These are phyloP conservation scores for Fulvia fulva DNA, from an alignment of 2,329 filamentous ascomycete species.

Conservation along the genomic window DNA sequence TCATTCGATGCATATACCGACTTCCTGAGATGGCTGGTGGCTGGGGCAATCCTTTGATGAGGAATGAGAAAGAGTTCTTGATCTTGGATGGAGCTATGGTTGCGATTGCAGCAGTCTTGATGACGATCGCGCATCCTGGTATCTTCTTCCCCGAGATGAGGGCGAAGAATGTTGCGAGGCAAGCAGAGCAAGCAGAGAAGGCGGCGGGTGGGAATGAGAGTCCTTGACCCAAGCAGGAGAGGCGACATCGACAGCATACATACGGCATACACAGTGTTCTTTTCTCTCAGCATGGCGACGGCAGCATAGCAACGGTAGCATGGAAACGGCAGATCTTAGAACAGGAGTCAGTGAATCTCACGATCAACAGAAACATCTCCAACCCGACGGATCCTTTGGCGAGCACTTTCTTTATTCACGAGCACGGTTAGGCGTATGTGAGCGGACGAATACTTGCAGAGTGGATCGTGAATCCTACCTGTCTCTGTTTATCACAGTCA, in stretches of 20 bases:
- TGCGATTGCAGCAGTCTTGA: conserved; percentile 37
- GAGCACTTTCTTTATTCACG: too few species aligned
- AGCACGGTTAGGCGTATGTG: neutral
- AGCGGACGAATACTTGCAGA: neutral
- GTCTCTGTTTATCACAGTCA: neutral
- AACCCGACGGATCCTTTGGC: neutral
- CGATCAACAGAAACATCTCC: neutral
- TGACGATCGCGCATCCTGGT: conserved; percentile 45
- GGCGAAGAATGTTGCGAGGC: conserved; percentile 3
- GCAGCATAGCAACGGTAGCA: neutral
- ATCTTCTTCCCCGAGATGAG: conserved; percentile 38
- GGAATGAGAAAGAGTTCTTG: conserved; percentile 46
- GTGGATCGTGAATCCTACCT: neutral
- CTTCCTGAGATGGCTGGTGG: conserved; percentile 50
- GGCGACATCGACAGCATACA: neutral
- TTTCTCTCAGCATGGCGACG: neutral
- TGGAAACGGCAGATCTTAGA: neutral
- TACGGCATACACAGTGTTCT: neutral
- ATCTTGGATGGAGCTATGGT: conserved; percentile 49
- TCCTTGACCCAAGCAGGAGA: neutral
- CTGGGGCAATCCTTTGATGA: conserved; percentile 47
- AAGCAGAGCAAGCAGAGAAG: neutral
- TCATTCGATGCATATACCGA: conserved; percentile 63
- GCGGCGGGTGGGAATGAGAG: neutral
- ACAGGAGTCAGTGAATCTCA: too few species aligned